Evolutionary conservation across 176 grass and related monocot genomes (phyloP), one percentile per base, ranked within the genome.

Genomic region (Panicum miliaceum): DNA sequence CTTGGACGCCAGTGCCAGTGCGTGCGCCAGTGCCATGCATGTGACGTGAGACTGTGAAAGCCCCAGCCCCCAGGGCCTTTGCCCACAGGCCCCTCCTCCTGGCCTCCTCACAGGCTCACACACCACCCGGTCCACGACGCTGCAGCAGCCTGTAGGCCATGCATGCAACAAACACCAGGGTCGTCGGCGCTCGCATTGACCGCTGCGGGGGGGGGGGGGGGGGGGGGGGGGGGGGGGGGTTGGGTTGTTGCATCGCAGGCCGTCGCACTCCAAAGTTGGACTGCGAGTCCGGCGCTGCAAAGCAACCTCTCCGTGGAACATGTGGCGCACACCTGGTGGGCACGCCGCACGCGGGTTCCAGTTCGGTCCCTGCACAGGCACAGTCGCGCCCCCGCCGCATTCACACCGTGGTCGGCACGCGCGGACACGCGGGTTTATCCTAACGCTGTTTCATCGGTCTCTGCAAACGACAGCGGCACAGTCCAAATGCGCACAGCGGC

Each of bases 1-100:
- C 5, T 2, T 4, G 19, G 54, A 58, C 8, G 6, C 12, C 6
- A 8, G 74, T 32, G 58, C 76, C 76, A 67, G 2, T 7, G 25
- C 25, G 7, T 35, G 72, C 54, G 22, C 11, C 73, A 40, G 74
- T 32, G 58, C 76, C 76, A 67, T 76, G 61, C 62, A 56, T 46
- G 72, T 35, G 73, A 77, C 25, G 63, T 77, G 62, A 68, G 68
- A 43, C 74, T 58, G 36, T 77, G 40, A 16, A 29, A 75, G 37
- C 34, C 45, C 82, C 45, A 45, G 71, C 3, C 16, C 16, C 8
- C 20, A n/a, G 54, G 54, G 22, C 8, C 53, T 57, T n/a, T n/a
- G 53, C 53, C 20, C 9, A 52, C 50, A 52, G 50, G 50, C 50
- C 22, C n/a, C n/a, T n/a, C n/a, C 25, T 27, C 12, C 29, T 32